These are phyloP conservation scores for Neospora caninum DNA, from an alignment of 169 alveolate species.

Conservation along the genomic window DNA sequence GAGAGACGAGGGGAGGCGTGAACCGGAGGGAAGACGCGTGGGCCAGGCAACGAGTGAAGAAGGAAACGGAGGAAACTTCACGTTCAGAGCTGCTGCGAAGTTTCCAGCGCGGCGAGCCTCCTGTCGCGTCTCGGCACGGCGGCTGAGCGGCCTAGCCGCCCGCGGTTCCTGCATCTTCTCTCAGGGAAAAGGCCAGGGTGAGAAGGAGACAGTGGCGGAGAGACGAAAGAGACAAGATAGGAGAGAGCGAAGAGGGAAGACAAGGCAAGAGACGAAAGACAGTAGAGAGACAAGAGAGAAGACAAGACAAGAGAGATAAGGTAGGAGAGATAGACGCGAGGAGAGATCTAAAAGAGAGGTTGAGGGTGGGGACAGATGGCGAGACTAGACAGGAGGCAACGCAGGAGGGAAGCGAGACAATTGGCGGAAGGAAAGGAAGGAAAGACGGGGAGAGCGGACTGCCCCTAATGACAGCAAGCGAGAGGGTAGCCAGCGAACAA, in stretches of 20 bases:
- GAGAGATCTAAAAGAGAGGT: not conserved
- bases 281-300: not conserved
- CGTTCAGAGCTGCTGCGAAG: not conserved
- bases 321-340: not conserved
- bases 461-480: too few relatives aligned
- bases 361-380: not conserved
- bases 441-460: too few relatives aligned
- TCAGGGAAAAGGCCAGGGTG: not conserved
- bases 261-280: not conserved
- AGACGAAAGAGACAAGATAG: not conserved
- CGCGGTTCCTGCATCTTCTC: not conserved
- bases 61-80: not conserved
- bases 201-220: not conserved
- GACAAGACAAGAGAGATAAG: not conserved
- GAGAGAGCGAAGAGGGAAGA: not conserved
- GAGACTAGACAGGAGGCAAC: not conserved
- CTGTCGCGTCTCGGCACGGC: not conserved
- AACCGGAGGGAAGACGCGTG: not conserved
- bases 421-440: too few relatives aligned
- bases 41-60: not conserved
- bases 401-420: too few relatives aligned
- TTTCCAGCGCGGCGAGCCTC: not conserved
- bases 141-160: not conserved
- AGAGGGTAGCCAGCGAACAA: too few relatives aligned
- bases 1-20: too few relatives aligned